These are phyloP conservation scores for Silene vulgaris DNA, from an alignment of 179 eudicot species.

Conservation along the genomic window DNA sequence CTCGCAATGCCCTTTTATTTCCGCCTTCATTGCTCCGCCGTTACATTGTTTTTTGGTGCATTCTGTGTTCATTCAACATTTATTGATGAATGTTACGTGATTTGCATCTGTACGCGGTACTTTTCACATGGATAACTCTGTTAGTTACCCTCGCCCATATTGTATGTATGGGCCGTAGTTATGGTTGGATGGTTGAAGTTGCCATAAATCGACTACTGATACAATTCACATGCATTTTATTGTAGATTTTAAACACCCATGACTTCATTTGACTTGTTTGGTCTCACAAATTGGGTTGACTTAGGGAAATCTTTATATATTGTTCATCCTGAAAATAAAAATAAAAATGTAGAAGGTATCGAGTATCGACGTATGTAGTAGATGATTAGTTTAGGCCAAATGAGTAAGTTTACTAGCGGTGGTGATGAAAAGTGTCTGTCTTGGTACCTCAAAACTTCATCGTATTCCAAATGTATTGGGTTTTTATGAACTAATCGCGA, in stretches of 20 bases:
- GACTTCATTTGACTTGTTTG: neutral
- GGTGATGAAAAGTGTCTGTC: no score
- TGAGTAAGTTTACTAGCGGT: no score
- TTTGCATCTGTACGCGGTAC: neutral
- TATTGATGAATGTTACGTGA: conserved; percentile 1
- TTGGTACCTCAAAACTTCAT: no score
- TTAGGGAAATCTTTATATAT: no score
- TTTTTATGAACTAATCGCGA: no score
- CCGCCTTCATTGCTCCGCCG: no score
- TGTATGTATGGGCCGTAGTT: neutral
- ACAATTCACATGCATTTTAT: neutral
- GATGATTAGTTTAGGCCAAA: no score
- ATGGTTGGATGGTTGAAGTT: neutral
- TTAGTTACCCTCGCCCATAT: neutral
- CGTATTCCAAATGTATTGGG: no score
- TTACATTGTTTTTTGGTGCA: no score
- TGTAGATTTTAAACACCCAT: neutral
- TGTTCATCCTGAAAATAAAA: neutral
- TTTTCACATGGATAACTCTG: neutral
- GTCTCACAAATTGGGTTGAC: neutral
- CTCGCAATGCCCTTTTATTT: no score
- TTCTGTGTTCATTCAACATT: no score
- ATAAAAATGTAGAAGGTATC: no score
- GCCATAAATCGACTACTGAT: neutral
- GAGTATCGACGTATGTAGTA: neutral